Base-by-base conservation (phyloP, 257 asterid species). In the Lycium barbarum region DNA sequence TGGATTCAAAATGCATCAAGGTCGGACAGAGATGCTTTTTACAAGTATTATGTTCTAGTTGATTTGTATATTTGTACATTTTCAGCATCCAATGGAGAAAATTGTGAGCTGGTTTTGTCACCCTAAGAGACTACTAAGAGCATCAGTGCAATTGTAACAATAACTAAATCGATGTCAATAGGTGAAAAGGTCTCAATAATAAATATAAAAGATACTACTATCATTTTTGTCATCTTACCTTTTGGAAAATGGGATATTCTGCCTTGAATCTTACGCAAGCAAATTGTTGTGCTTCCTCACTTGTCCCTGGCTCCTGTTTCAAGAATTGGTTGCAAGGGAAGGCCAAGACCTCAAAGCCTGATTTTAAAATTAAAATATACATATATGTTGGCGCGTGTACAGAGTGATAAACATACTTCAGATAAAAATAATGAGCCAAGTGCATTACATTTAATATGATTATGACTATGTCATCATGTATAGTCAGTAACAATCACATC, bases 301-400 rank as follows among this genome's bases (percentile, higher is more conserved):
- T 94, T 70, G 97, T 76, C 36, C 97, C 94, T 4, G 98, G 98
- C 86, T 96, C 98, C 92, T 93, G 99, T 84, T 88, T 68, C 91
- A 94, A 83, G 92, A 96, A 96, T 83, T 96, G 99, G 73, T 94
- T 96, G 91, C 98, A 94, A 0, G 99, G 99, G 73, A 94, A 95
- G 22, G 97, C 99, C 93, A 94, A 88, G 86, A 95, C 89, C 91
- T 93, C 98, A 33, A 96, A 93, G 61, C 93, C 98, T 95, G 83
- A 83, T 22, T 54, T 65, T 86, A 84, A 26, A 12, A 84, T 85
- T 38, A 86, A 2, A 45, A 74, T 49, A 73, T 11, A 74, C 38
- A 73, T 11, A 47, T n/a, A 45, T 1, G 26, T 5, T 45, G 61
- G 18, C 55, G 12, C n/a, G n/a, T 45, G 36, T 45, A 47, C 38